Evolutionary conservation across 805 yeast species (phyloP), one percentile per base, ranked within the genome.

Genomic region (Lipomyces sp.): DNA sequence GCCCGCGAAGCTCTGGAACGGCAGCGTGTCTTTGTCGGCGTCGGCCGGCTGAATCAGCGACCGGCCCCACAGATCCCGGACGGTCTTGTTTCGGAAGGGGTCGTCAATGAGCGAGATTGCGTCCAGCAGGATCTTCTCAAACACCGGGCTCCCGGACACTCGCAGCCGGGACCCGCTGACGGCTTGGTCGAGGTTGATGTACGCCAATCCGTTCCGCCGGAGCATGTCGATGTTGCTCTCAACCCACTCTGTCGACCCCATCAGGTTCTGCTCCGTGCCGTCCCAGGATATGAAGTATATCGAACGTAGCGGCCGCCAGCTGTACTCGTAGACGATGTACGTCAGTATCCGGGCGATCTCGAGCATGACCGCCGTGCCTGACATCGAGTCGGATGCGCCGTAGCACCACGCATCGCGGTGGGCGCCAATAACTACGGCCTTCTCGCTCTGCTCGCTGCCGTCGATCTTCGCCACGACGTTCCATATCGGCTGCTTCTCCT

Each of bases 321-420:
- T 86, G 23, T 59, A 52, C 49, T 74, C 70, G 18, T 64, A 49
- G 43, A 83, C 70, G 33, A 72, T 75, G 18, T 31, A 43, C 21
- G 79, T 76, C 32, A 83, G 70, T 1, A 78, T 81, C 44, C 86
- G 71, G 5, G 82, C 81, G 35, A 84, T 67, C 64, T 84, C 91
- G 34, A 84, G 66, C 57, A 83, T 56, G 0, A 74, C 79, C 1
- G 89, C 82, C 13, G 86, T 76, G 0, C 91, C 91, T 18, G 84
- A 76, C 66, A 84, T 84, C 31, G 93, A 89, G 66, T 85, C 93
- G 22, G 80, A 82, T 1, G 90, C 89, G n/a, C 87, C 87, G 43
- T 85, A 78, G 51, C 82, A 78, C 91, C 90, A 86, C 2, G 91
- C 81, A 64, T 85, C 93, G 44, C 89, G 77, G 63, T 84, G 93